Percentiles rank a stretch among this genome's conserved stretches.
phyloP scores from a whole-genome alignment of 164 flowering plant species.

The Stephania japonica region DNA sequence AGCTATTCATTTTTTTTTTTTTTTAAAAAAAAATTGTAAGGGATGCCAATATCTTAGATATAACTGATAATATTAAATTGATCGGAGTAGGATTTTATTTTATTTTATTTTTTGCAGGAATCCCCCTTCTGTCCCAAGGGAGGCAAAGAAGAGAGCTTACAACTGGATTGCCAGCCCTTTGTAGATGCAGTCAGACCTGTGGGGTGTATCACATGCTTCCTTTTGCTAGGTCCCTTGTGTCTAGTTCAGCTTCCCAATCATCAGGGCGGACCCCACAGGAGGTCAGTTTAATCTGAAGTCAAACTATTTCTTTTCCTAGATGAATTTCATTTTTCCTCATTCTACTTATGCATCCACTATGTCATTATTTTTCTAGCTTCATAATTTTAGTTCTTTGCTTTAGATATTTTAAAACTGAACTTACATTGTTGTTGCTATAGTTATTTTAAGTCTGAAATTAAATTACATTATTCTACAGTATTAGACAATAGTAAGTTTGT shows the following conservation, averaged over 20 bases:
- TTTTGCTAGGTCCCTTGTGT: conserved; percentile 23
- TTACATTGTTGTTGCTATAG: too few relatives aligned
- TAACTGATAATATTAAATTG: background rate
- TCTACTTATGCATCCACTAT: too few relatives aligned
- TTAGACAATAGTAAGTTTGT: too few relatives aligned
- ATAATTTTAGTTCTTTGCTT: too few relatives aligned
- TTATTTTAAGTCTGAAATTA: too few relatives aligned
- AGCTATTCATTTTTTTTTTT: background rate
- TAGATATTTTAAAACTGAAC: too few relatives aligned
- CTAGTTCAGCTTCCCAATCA: conserved; percentile 27
- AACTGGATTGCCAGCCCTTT: conserved; percentile 9
- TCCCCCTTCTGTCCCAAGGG: conserved; percentile 6
- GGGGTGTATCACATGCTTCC: conserved; percentile 10
- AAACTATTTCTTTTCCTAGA: too few relatives aligned
- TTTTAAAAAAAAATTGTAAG: background rate
- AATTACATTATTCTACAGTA: too few relatives aligned
- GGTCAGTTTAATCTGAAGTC: conserved; percentile 14
- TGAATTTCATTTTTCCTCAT: too few relatives aligned
- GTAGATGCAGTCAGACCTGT: conserved; percentile 7
- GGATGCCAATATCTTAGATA: background rate
- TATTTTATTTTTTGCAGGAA: conserved; percentile 23
- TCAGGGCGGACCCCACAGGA: conserved; percentile 13
- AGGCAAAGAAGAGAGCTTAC: conserved; percentile 8
- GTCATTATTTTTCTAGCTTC: too few relatives aligned
- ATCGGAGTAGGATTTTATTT: background rate